Evolutionary conservation across 768 basidiomycete species (phyloP).

Genomic region (Mrakia hoshinonis): DNA sequence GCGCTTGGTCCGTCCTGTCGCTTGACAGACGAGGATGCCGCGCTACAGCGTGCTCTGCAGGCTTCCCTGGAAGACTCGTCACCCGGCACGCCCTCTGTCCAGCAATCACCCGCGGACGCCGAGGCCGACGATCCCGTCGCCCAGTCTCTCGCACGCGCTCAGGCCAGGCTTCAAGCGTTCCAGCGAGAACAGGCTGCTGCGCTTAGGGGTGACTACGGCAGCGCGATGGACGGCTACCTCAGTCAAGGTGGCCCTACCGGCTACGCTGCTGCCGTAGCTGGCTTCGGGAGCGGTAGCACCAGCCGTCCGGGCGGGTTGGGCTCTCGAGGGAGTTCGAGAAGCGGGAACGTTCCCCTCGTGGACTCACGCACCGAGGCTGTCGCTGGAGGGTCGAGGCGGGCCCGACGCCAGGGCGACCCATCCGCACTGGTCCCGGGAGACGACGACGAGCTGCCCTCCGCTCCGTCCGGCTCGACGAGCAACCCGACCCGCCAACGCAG

Average conservation of each 20-base stretch:
- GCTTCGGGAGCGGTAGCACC: not conserved
- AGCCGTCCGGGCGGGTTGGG: not conserved
- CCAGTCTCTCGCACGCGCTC: constrained; percentile 6
- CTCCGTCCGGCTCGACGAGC: not conserved
- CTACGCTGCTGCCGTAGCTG: constrained; percentile 1
- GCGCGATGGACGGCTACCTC: not conserved
- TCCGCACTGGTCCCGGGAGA: not conserved
- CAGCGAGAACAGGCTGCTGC: constrained; percentile 23
- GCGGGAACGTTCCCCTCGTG: constrained; percentile 2
- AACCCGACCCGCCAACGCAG: not conserved
- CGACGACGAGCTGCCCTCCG: not conserved
- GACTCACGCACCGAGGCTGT: not conserved
- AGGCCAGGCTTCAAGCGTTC: constrained; percentile 14
- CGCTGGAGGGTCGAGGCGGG: not conserved
- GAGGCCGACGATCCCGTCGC: constrained; percentile 17
- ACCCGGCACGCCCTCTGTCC: not conserved
- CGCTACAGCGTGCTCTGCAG: not conserved
- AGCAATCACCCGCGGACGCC: not conserved
- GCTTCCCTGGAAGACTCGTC: constrained; percentile 1
- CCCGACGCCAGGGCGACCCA: constrained; percentile 15
- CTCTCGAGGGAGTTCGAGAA: not conserved
- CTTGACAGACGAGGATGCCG: constrained; percentile 7
- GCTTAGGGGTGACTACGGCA: constrained; percentile 9
- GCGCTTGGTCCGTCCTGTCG: not conserved
- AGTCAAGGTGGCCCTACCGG: not conserved